phyloP scores from a whole-genome alignment of 1,284 basidiomycete species.

The Inonotus obliquus region DNA sequence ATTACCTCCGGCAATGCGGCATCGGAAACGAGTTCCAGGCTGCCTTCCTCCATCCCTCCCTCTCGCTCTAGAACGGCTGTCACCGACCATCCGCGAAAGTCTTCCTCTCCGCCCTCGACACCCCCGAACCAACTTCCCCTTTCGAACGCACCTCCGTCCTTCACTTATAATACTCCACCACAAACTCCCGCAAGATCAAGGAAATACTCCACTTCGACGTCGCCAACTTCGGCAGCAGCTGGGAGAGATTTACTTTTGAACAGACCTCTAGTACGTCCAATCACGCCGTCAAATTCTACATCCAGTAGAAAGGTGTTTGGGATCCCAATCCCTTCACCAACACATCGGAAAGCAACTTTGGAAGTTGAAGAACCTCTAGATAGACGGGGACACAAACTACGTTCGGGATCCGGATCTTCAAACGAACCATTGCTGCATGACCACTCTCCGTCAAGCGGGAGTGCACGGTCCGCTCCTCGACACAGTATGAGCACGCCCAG shows the following conservation, averaged over 20 bases:
- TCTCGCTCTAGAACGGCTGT: neutral
- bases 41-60: neutral
- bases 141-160: neutral
- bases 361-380: neutral
- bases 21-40: neutral
- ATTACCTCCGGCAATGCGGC: neutral
- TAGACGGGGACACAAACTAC: neutral
- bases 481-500: neutral
- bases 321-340: constrained; percentile 8
- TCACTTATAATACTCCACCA: constrained; percentile 13
- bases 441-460: constrained; percentile 1
- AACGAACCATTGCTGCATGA: constrained; percentile 16
- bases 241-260: constrained; percentile 29
- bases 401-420: constrained; percentile 17
- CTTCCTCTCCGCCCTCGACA: constrained; percentile 5
- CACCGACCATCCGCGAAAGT: neutral
- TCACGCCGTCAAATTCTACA: constrained; percentile 28
- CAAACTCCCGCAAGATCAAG: constrained; percentile 20
- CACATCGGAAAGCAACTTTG: neutral
- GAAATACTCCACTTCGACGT: constrained; percentile 33
- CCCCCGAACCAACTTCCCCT: neutral
- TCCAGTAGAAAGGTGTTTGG: constrained; percentile 13
- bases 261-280: constrained; percentile 29
- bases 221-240: constrained; percentile 24
- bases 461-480: neutral